Evolutionary conservation across 179 eudicot genomes (phyloP), one percentile per base, ranked within the genome.

Genomic region (Silene vulgaris): DNA sequence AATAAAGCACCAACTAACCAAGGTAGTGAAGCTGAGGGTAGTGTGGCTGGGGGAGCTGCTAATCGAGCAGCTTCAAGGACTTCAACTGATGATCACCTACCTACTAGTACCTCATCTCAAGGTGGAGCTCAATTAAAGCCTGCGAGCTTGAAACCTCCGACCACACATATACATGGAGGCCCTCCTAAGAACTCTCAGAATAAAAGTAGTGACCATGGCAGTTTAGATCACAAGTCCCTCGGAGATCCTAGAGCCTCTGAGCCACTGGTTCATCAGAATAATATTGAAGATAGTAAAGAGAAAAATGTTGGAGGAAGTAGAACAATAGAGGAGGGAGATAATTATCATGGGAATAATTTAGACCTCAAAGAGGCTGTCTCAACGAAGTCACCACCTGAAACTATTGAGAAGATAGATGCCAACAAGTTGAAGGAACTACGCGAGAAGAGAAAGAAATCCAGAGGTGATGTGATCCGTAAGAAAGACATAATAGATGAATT

Each of bases 1-100:
- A 90, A 89, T 77, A 85, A 84, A 86, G 83, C 80, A 65, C 89
- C 90, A 6, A 84, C 81, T 60, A 83, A 88, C 76, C 97, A 88
- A 83, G 86, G 87, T 62, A 88, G 90, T 81, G 99, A 90, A 84
- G 91, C 83, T 68, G 96, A 90, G 77, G 91, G 87, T 72, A 89
- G 98, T n/a, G 75, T 79, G 77, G 85, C 78, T 26, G 96, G 85
- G 72, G 88, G 79, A 70, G 75, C 81, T 35, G 75, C 78, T 69
- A 83, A 81, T 74, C 81, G 87, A 40, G 86, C 85, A 57, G 77
- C 84, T 3, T 77, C 82, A n/a, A 89, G 84, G 83, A 76, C 76
- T 78, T 82, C 88, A 59, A 78, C 77, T 77, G 98, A 87, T 73
- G 94, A 90, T 56, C 87, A 79, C 80, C 78, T 73, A 35, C 67